A percentile compares a stretch with the other conserved stretches of the same genome.
Conservation (phyloP, 208 protist genomes). For the Herpetomonas tarakana region DNA sequence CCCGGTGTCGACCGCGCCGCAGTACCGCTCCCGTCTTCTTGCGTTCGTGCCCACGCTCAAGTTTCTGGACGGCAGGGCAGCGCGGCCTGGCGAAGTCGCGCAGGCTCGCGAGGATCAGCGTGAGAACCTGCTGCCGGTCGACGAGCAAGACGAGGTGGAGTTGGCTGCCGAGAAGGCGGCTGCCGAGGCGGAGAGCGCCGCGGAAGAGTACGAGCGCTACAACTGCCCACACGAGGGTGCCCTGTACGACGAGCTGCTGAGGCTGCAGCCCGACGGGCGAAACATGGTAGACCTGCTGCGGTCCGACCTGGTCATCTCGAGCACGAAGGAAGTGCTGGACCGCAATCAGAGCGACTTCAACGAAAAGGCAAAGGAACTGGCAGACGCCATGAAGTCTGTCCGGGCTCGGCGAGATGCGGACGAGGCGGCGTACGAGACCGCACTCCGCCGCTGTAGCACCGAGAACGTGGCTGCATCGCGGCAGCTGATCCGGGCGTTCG, state of each 20-base stretch:
- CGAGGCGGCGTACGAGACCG: conserved; percentile 39
- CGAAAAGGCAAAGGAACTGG: conserved; percentile 77
- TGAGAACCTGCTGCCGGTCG: conserved; percentile 74
- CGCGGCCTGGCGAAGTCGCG: conserved; percentile 39
- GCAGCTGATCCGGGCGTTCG: conserved; percentile 57
- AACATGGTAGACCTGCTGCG: conserved; percentile 57
- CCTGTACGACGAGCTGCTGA: conserved; percentile 74
- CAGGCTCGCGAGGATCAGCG: conserved; percentile 72
- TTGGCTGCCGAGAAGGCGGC: conserved; percentile 25
- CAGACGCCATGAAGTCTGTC: conserved; percentile 70
- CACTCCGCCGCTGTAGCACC: conserved; percentile 34
- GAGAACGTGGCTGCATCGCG: conserved; percentile 34
- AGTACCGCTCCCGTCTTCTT: conserved; percentile 62
- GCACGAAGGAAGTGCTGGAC: conserved; percentile 70
- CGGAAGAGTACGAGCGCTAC: conserved; percentile 59
- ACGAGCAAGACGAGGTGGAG: conserved; percentile 72
- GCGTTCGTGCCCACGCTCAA: conserved; percentile 70
- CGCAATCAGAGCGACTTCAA: conserved; percentile 76
- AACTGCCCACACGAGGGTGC: conserved; percentile 81
- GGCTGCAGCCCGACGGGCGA: conserved; percentile 50
- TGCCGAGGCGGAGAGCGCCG: conserved; percentile 36
- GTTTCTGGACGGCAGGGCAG: conserved; percentile 63
- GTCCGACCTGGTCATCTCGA: conserved; percentile 46
- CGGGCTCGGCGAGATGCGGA: conserved; percentile 56
- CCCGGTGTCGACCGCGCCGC: conserved; percentile 43